Conservation (phyloP, 345 rosid genomes). For the Punica granatum region DNA sequence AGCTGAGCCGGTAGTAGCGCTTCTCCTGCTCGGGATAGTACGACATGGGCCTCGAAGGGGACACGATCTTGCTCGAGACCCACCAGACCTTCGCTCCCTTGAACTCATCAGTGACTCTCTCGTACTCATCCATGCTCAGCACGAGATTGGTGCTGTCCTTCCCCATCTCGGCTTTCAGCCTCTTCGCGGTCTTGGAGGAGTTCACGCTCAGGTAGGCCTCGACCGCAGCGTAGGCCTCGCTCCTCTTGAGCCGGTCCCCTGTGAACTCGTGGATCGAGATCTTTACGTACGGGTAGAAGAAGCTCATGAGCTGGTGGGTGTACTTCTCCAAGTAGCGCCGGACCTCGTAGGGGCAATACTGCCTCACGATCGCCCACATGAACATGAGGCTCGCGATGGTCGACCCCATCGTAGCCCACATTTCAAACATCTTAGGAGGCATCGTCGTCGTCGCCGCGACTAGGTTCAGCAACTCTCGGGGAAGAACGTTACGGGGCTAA, state of each 20-base stretch:
- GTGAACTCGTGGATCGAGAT: conserved; percentile 42
- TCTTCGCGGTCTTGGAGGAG: conserved; percentile 31
- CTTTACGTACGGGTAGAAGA: conserved; percentile 37
- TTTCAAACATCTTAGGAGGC: conserved; percentile 31
- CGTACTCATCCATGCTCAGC: conserved; percentile 46
- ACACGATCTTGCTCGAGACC: conserved; percentile 28
- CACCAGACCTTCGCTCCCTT: conserved; percentile 43
- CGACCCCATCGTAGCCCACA: conserved; percentile 55
- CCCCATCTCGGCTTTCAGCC: conserved; percentile 46
- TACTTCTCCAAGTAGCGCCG: conserved; percentile 33
- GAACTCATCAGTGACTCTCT: conserved; percentile 39
- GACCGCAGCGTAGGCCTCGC: conserved; percentile 46
- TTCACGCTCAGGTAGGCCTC: conserved; percentile 46
- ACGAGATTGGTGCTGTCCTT: conserved; percentile 33
- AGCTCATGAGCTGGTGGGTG: conserved; percentile 20
- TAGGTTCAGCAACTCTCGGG: background rate
- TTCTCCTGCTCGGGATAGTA: conserved; percentile 43
- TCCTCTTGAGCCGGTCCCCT: conserved; percentile 39
- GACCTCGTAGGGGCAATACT: conserved; percentile 50
- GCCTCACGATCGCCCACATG: conserved; percentile 41
- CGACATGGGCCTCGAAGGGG: conserved; percentile 20
- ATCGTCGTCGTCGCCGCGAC: conserved; percentile 11
- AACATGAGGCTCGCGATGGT: conserved; percentile 52
- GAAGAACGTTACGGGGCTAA: background rate
- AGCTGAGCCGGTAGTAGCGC: conserved; percentile 46